These are phyloP conservation scores for Rhodotorula sp. DNA, from an alignment of 1,284 basidiomycete species.

Conservation along the genomic window DNA sequence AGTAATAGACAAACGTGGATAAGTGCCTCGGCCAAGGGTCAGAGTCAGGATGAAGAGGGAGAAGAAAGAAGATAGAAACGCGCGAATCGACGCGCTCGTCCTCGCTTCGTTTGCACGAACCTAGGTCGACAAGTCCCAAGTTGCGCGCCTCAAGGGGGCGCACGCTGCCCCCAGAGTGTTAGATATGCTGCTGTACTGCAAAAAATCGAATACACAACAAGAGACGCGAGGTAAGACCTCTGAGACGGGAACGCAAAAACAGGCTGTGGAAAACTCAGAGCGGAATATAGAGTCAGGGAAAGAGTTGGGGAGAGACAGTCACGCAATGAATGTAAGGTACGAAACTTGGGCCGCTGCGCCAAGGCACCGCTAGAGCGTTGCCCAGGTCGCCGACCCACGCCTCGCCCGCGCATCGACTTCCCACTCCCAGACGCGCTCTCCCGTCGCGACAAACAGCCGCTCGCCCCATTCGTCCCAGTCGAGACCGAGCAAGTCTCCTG, in stretches of 20 bases:
- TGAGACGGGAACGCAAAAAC: too few relatives aligned
- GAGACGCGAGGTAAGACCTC: too few relatives aligned
- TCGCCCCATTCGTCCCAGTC: constrained; percentile 36
- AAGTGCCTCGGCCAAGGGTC: neutral
- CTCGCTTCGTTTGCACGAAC: neutral
- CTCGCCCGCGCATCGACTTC: constrained; percentile 25
- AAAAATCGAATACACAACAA: too few relatives aligned
- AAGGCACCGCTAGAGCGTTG: constrained; percentile 1
- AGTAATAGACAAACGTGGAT: neutral
- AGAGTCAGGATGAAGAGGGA: neutral
- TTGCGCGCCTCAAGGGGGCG: too few relatives aligned
- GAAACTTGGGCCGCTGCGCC: too few relatives aligned
- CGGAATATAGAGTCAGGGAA: too few relatives aligned
- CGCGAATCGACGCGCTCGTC: neutral
- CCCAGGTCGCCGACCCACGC: constrained; percentile 17
- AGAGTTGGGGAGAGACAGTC: too few relatives aligned
- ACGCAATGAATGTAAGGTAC: too few relatives aligned
- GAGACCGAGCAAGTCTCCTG: constrained; percentile 31
- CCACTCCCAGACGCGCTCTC: constrained; percentile 35
- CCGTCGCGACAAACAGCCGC: constrained; percentile 31
- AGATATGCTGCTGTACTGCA: too few relatives aligned
- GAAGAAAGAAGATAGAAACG: neutral
- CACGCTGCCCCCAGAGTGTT: too few relatives aligned
- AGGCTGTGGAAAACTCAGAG: too few relatives aligned
- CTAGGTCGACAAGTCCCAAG: neutral